Conservation (phyloP, 805 yeast genomes). For the Saturnispora gosingensis region DNA sequence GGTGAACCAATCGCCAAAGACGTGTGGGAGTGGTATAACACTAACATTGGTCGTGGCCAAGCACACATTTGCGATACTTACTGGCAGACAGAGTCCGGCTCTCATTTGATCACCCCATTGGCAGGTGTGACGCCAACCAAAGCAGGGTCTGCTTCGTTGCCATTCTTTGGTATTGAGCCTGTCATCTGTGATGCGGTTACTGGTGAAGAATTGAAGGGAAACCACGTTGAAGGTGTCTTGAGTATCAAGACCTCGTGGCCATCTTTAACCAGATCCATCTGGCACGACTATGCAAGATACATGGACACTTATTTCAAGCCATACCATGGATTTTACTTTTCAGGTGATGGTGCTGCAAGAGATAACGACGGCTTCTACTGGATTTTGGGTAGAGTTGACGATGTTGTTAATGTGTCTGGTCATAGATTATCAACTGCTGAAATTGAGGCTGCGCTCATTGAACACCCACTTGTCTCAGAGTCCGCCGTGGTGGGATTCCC, state of each 20-base stretch:
- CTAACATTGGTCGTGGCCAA: conserved; percentile 58
- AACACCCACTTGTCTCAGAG: conserved; percentile 62
- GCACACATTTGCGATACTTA: conserved; percentile 74
- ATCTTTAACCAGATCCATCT: conserved; percentile 74
- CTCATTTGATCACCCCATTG: conserved; percentile 68
- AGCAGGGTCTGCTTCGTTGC: conserved; percentile 80
- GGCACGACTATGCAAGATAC: conserved; percentile 66
- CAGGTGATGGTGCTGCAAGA: conserved; percentile 87
- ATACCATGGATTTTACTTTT: conserved; percentile 73
- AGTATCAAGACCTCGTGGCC: conserved; percentile 75
- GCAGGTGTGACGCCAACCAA: conserved; percentile 74
- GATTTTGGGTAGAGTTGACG: conserved; percentile 83
- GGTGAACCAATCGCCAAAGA: conserved; percentile 85
- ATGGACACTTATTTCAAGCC: conserved; percentile 78
- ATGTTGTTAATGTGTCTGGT: conserved; percentile 80
- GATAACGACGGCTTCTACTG: conserved; percentile 79
- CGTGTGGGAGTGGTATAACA: conserved; percentile 81
- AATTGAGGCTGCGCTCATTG: conserved; percentile 74
- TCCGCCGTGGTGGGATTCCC: conserved; percentile 78
- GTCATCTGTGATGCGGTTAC: conserved; percentile 64
- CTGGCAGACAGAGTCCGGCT: conserved; percentile 87
- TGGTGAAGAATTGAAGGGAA: conserved; percentile 60
- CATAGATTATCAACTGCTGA: conserved; percentile 86
- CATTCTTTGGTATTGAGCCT: conserved; percentile 74
- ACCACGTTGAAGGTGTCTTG: conserved; percentile 73